A percentile compares a stretch with the other conserved stretches of the same genome.
These are phyloP conservation scores for Lentinus tigrinus DNA, from an alignment of 768 basidiomycete genomes.

Conservation along the genomic window DNA sequence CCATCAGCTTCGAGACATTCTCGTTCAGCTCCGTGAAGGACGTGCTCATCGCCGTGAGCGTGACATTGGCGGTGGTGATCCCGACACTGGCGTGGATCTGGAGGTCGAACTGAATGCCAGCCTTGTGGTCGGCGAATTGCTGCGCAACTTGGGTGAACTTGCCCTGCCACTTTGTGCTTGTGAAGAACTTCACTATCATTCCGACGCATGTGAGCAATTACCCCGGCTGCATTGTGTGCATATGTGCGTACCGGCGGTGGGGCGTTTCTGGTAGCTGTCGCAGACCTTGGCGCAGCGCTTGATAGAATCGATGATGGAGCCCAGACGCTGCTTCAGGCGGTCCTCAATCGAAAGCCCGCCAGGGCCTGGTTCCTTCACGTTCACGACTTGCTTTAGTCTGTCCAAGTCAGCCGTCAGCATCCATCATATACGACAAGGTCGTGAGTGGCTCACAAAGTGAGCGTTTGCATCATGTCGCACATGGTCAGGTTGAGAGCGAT, in stretches of 20 bases:
- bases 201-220: not conserved
- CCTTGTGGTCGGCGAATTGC: constrained; percentile 23
- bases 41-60: not conserved
- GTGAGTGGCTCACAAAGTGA: constrained; percentile 37
- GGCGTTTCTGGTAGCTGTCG: constrained; percentile 32
- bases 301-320: constrained; percentile 28
- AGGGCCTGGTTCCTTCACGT: constrained; percentile 27
- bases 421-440: too few relatives aligned
- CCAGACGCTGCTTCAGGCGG: constrained; percentile 30
- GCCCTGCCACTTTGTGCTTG: constrained; percentile 27
- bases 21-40: constrained; percentile 9
- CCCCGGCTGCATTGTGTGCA: not conserved
- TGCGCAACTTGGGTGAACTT: constrained; percentile 17
- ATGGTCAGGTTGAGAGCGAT: constrained; percentile 47
- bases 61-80: constrained; percentile 14
- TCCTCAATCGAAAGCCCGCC: constrained; percentile 34
- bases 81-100: constrained; percentile 27
- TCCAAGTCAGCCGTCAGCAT: not conserved
- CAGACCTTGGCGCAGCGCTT: constrained; percentile 31
- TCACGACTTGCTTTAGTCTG: constrained; percentile 33
- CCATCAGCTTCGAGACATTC: constrained; percentile 10
- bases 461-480: constrained; percentile 46
- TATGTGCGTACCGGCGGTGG: constrained; percentile 16
- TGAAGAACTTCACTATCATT: constrained; percentile 25
- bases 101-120: constrained; percentile 29